These are phyloP conservation scores for Gynochthodes officinalis DNA, from an alignment of 257 asterid species.

Conservation along the genomic window DNA sequence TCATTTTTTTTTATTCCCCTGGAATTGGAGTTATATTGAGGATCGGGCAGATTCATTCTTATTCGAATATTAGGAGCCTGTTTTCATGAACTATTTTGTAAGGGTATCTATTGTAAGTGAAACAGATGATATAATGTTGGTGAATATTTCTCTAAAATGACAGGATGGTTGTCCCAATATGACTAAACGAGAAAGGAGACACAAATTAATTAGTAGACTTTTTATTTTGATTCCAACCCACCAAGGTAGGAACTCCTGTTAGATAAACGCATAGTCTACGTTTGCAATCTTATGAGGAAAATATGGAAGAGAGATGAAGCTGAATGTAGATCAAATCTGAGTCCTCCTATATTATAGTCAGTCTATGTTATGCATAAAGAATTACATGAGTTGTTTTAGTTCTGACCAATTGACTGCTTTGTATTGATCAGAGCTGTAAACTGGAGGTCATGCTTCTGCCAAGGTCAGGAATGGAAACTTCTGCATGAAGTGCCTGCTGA, in stretches of 20 bases:
- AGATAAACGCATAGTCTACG: neutral
- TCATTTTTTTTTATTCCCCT: neutral
- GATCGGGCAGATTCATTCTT: neutral
- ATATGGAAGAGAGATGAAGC: neutral
- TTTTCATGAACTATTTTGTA: neutral
- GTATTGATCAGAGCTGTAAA: slow-evolving; percentile 4
- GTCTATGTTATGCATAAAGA: neutral
- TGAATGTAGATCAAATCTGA: neutral
- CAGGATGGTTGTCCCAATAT: neutral
- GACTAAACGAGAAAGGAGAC: neutral
- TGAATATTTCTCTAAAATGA: neutral
- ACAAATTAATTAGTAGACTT: neutral
- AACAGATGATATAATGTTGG: neutral
- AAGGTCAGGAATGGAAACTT: neutral
- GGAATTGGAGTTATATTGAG: neutral
- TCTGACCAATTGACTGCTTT: slow-evolving; percentile 2
- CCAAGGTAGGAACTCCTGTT: neutral
- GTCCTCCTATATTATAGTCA: no score
- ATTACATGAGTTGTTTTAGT: neutral
- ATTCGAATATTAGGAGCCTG: neutral
- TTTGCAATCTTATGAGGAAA: no score
- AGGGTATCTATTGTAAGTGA: neutral
- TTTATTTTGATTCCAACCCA: neutral
- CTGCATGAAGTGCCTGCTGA: slow-evolving; percentile 11
- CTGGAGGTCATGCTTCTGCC: neutral